A percentile compares a stretch with the other conserved stretches of the same genome.
Conservation (phyloP, 2,329 filamentous ascomycete genomes). For the Penicillium expansum region DNA sequence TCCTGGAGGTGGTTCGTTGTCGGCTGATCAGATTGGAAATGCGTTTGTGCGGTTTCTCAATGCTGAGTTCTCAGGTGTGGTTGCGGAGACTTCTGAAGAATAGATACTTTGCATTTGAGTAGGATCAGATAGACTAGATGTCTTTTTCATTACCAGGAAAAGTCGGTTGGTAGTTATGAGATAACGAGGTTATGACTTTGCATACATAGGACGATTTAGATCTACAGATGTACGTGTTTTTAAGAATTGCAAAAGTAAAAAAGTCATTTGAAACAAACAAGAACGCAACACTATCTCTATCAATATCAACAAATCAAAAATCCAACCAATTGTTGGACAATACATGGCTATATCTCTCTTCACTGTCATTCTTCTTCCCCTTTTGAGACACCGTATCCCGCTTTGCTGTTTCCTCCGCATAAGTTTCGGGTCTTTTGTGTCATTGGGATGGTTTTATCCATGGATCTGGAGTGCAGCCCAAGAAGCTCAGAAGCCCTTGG, state of each 20-base stretch:
- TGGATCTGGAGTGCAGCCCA: background rate
- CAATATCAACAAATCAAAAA: constrained; percentile 4
- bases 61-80: constrained; percentile 40
- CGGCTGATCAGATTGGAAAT: constrained; percentile 38
- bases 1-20: constrained; percentile 32
- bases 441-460: background rate
- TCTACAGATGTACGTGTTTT: background rate
- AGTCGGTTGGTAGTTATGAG: constrained; percentile 1
- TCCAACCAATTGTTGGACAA: constrained; percentile 3
- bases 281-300: background rate
- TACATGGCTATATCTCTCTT: background rate
- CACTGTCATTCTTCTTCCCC: constrained; percentile 8
- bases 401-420: constrained; percentile 5
- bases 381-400: constrained; percentile 3
- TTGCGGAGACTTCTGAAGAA: constrained; percentile 9
- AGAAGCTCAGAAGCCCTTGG: background rate
- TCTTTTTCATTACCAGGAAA: background rate
- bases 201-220: background rate
- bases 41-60: constrained; percentile 49
- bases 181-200: constrained; percentile 7
- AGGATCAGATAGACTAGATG: background rate
- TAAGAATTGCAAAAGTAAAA: background rate
- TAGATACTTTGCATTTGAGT: background rate
- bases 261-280: background rate
- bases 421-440: constrained; percentile 4